Evolutionary conservation across 345 rosid genomes (phyloP).

Genomic region (Erucastrum elatum): DNA sequence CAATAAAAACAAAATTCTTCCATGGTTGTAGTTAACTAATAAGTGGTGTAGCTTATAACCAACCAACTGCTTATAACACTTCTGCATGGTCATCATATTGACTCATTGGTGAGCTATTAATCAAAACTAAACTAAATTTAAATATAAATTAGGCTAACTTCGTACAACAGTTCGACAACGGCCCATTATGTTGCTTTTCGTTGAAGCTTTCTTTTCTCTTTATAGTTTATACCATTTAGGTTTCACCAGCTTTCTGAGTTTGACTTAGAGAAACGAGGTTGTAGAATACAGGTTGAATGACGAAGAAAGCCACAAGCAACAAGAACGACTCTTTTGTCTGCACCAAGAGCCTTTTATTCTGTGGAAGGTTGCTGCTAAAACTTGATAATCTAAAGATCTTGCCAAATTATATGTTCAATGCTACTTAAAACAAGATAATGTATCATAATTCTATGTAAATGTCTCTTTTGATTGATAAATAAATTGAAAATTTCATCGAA

Average conservation of each 20-base stretch:
- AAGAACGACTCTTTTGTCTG: slow-evolving; percentile 35
- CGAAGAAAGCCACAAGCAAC: slow-evolving; percentile 75
- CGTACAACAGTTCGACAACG: no score
- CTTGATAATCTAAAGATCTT: slow-evolving; percentile 16
- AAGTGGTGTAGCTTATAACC: neutral
- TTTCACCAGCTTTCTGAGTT: slow-evolving; percentile 86
- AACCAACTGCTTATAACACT: neutral
- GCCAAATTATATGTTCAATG: neutral
- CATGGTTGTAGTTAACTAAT: neutral
- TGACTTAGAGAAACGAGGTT: slow-evolving; percentile 82
- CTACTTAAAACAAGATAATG: slow-evolving; percentile 20
- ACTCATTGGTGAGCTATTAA: neutral
- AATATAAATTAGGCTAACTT: no score
- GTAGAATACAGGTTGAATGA: slow-evolving; percentile 81
- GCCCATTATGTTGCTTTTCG: slow-evolving; percentile 12
- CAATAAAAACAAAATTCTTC: neutral
- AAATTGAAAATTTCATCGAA: no score
- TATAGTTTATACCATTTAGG: slow-evolving; percentile 53
- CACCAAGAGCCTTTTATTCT: slow-evolving; percentile 13
- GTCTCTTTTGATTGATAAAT: no score
- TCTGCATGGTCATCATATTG: neutral
- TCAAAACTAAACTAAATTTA: no score
- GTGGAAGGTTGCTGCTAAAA: slow-evolving; percentile 18
- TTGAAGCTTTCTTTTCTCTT: slow-evolving; percentile 13
- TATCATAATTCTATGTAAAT: no score